A percentile compares a stretch with the other conserved stretches of the same genome.
phyloP scores from a whole-genome alignment of 352 stramenopile species.

The Globisporangium iwayamae region DNA sequence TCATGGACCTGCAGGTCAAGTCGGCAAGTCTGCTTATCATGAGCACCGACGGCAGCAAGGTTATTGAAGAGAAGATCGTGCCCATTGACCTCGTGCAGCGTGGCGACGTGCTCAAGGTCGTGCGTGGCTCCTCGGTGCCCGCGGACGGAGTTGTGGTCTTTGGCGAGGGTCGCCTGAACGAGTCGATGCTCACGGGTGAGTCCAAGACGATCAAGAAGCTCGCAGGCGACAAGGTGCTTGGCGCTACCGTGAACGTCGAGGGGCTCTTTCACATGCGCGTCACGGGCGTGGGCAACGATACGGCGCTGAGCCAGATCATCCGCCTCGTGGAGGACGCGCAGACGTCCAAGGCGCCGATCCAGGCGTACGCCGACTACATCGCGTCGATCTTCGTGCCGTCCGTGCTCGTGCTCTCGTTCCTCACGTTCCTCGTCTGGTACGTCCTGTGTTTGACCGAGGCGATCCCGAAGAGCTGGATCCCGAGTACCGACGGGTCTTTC shows the following conservation, averaged over 20 bases:
- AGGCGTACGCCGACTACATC: slow-evolving; percentile 96
- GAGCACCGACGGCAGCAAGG: slow-evolving; percentile 43
- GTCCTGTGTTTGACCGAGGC: slow-evolving; percentile 53
- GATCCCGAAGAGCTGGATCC: slow-evolving; percentile 69
- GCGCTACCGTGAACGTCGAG: slow-evolving; percentile 91
- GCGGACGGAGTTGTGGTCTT: slow-evolving; percentile 91
- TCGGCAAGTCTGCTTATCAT: slow-evolving; percentile 91
- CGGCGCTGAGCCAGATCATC: slow-evolving; percentile 96
- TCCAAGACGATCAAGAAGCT: slow-evolving; percentile 93
- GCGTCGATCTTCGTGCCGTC: slow-evolving; percentile 95
- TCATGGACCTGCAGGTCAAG: slow-evolving; percentile 96
- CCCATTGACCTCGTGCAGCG: slow-evolving; percentile 87
- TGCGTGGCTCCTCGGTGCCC: slow-evolving; percentile 90
- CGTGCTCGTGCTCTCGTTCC: slow-evolving; percentile 90
- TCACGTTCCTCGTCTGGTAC: slow-evolving; percentile 96
- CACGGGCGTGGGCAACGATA: slow-evolving; percentile 91
- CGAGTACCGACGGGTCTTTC: slow-evolving; percentile 71
- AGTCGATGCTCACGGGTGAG: slow-evolving; percentile 95
- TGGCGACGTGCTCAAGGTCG: slow-evolving; percentile 92
- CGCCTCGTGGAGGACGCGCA: slow-evolving; percentile 98
- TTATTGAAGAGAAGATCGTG: slow-evolving; percentile 74
- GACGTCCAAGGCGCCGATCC: slow-evolving; percentile 96
- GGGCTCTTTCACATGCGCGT: slow-evolving; percentile 92
- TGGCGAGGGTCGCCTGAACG: slow-evolving; percentile 89
- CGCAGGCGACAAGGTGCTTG: slow-evolving; percentile 81